Conservation (phyloP, 192 early-diverging fungal genomes). For the Helicostylum pulchrum region DNA sequence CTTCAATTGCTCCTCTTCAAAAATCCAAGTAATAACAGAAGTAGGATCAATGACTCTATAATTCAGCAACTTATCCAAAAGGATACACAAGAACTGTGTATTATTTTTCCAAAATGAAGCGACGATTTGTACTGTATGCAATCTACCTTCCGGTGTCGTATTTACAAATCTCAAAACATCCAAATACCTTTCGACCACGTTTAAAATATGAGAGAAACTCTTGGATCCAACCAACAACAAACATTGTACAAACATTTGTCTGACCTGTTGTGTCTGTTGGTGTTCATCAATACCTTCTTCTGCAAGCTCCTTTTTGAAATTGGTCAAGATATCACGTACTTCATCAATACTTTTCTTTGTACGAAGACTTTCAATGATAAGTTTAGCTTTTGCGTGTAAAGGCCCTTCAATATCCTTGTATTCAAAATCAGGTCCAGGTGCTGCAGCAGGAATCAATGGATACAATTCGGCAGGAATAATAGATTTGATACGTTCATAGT, state of each 20-base stretch:
- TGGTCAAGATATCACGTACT: slow-evolving; percentile 40
- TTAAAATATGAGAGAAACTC: slow-evolving; percentile 90
- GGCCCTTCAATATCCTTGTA: slow-evolving; percentile 56
- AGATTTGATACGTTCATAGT: slow-evolving; percentile 83
- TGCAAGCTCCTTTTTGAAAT: slow-evolving; percentile 39
- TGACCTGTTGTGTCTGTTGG: slow-evolving; percentile 55
- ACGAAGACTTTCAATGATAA: slow-evolving; percentile 41
- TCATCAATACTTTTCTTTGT: slow-evolving; percentile 47
- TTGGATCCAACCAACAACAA: slow-evolving; percentile 87
- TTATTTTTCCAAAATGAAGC: slow-evolving; percentile 87
- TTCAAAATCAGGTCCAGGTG: slow-evolving; percentile 71
- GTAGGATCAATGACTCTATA: slow-evolving; percentile 89
- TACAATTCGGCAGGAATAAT: slow-evolving; percentile 69
- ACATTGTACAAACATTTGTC: slow-evolving; percentile 76
- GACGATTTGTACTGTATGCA: slow-evolving; percentile 74
- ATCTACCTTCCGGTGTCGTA: slow-evolving; percentile 57
- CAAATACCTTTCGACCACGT: slow-evolving; percentile 83
- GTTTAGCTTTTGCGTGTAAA: slow-evolving; percentile 38
- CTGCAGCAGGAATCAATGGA: slow-evolving; percentile 51
- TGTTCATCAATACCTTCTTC: slow-evolving; percentile 26
- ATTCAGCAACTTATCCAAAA: slow-evolving; percentile 92
- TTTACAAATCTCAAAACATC: slow-evolving; percentile 58
- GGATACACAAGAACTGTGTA: slow-evolving; percentile 88
- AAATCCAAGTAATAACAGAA: slow-evolving; percentile 77
- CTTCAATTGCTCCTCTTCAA: slow-evolving; percentile 52